Evolutionary conservation across 2,329 filamentous ascomycete genomes (phyloP).

Genomic region (Penicillium vulpinum): DNA sequence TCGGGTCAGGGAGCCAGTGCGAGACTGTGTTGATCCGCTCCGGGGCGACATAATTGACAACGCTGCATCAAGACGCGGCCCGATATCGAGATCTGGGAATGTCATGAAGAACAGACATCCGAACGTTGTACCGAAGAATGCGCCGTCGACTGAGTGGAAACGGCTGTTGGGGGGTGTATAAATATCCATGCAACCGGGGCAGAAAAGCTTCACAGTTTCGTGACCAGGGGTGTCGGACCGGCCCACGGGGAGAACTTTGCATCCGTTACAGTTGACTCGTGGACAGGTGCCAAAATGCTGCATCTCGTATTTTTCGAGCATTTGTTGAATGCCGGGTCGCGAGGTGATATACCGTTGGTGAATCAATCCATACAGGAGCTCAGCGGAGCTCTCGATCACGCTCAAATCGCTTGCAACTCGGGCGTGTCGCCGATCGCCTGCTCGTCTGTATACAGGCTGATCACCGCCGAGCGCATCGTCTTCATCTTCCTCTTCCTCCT

Average conservation of each 20-base stretch:
- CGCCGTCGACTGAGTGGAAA: slow-evolving; percentile 95
- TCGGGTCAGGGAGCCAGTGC: slow-evolving; percentile 34
- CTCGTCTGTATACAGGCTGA: slow-evolving; percentile 48
- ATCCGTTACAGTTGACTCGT: slow-evolving; percentile 87
- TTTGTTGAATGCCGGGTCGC: slow-evolving; percentile 92
- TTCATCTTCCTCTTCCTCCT: slow-evolving; percentile 68
- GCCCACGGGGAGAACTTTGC: slow-evolving; percentile 88
- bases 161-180: slow-evolving; percentile 97
- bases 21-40: slow-evolving; percentile 32
- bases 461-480: slow-evolving; percentile 66
- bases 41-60: slow-evolving; percentile 30
- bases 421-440: slow-evolving; percentile 72
- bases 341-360: slow-evolving; percentile 99
- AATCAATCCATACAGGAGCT: slow-evolving; percentile 96
- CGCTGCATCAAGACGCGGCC: slow-evolving; percentile 61
- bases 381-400: slow-evolving; percentile 95
- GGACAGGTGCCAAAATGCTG: slow-evolving; percentile 95
- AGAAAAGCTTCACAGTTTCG: slow-evolving; percentile 98
- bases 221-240: slow-evolving; percentile 92
- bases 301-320: slow-evolving; percentile 98
- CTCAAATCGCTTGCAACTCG: slow-evolving; percentile 90
- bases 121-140: slow-evolving; percentile 97
- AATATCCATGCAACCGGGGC: slow-evolving; percentile 92
- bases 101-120: slow-evolving; percentile 97
- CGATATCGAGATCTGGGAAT: slow-evolving; percentile 90